Evolutionary conservation across 257 asterid species (phyloP), one percentile per base, ranked within the genome.

Genomic region (Solanum pennellii): DNA sequence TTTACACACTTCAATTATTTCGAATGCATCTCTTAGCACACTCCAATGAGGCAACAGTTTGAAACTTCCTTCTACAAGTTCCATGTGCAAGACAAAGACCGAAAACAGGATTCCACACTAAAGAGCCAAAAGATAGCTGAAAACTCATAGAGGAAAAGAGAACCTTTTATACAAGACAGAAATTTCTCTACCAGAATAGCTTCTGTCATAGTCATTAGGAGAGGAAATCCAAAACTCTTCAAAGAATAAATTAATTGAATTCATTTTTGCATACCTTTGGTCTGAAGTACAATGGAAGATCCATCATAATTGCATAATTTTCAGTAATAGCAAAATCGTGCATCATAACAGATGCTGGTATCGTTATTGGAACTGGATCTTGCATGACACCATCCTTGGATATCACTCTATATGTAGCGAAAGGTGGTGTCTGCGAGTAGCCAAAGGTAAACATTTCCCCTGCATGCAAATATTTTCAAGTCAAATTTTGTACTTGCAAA

Each of bases 241-340:
- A 47, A 23, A 15, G 12, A 47, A 49, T 47, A 18, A 29, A 29
- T 31, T 16, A 80, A 18, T 47, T 29, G 29, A 47, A 21, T 59
- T 59, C 23, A 18, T 56, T 59, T 49, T 52, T 60, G 62, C 85
- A 52, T 88, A 95, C 99, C 98, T 94, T 94, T 74, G 99, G 98
- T 88, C 86, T 93, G 94, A 94, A 94, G 92, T 88, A 91, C 86
- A 97, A 85, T 2, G 99, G 99, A 59, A 95, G 97, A 93, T 97
- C 99, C 98, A 97, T 90, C 89, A 97, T 94, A 86, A 97, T 88
- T 4, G 98, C 96, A 93, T 94, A 97, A 87, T 97, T 97, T 90
- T 97, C 98, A 88, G 99, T 95, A 89, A 97, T 97, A 92, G 99
- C 99, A 89, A 97, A 97, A 89, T 97, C 99, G 87, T 97, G 99